Conservation (phyloP, 192 early-diverging fungal species). For the Gorgonomyces haynaldii region DNA sequence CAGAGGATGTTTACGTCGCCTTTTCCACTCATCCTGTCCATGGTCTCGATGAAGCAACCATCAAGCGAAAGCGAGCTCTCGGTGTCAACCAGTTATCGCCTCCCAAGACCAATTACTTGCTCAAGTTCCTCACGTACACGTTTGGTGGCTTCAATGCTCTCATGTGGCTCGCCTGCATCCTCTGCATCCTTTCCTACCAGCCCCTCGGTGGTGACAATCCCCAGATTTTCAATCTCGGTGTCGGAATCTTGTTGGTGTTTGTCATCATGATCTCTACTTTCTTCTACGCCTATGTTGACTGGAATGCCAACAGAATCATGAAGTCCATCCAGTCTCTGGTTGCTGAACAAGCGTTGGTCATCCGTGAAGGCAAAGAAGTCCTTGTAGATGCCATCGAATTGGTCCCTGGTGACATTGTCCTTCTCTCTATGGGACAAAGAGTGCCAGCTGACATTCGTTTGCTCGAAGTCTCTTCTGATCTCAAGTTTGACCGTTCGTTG, state of each 20-base stretch:
- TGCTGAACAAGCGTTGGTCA: slow-evolving; percentile 45
- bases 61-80: background rate
- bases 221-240: slow-evolving; percentile 11
- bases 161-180: slow-evolving; percentile 17
- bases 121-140: slow-evolving; percentile 13
- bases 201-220: slow-evolving; percentile 10
- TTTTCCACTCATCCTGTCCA: slow-evolving; percentile 10
- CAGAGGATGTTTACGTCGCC: slow-evolving; percentile 9
- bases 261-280: slow-evolving; percentile 16
- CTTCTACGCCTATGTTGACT: slow-evolving; percentile 24
- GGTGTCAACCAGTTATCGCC: slow-evolving; percentile 1
- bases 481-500: slow-evolving; percentile 66
- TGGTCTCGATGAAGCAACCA: slow-evolving; percentile 9
- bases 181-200: slow-evolving; percentile 17
- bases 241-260: slow-evolving; percentile 14
- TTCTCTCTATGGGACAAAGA: slow-evolving; percentile 50
- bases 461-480: slow-evolving; percentile 49
- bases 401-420: slow-evolving; percentile 66
- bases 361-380: slow-evolving; percentile 49
- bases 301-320: slow-evolving; percentile 14
- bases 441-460: slow-evolving; percentile 71
- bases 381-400: slow-evolving; percentile 43
- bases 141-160: slow-evolving; percentile 25
- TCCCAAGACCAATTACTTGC: slow-evolving; percentile 10
- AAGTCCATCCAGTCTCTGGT: slow-evolving; percentile 19